These are phyloP conservation scores for Thuidium tamariscinum DNA, from an alignment of 225 moss, liverwort and hornwort species.

Conservation along the genomic window DNA sequence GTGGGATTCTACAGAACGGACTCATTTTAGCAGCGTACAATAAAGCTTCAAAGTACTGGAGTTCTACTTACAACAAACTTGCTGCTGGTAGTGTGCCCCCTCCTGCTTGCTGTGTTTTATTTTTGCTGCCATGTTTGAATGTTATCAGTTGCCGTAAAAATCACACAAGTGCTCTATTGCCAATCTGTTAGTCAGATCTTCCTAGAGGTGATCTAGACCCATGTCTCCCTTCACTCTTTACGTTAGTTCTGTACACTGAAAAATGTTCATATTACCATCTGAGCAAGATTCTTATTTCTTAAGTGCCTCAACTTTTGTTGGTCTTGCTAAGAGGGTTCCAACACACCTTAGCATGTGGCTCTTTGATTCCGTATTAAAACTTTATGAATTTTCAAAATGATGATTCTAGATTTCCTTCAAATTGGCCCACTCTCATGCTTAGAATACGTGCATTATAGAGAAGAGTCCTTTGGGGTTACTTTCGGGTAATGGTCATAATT, in stretches of 20 bases:
- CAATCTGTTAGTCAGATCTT: background rate
- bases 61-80: conserved; percentile 33
- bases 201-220: background rate
- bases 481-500: background rate
- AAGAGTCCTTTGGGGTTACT: background rate
- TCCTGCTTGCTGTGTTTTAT: background rate
- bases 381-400: background rate
- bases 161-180: background rate
- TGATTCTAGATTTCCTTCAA: background rate
- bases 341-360: background rate
- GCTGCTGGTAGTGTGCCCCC: conserved; percentile 23
- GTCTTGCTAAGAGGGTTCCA: background rate
- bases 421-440: background rate
- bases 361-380: too few relatives aligned
- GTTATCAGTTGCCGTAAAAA: background rate
- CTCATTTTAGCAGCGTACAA: conserved; percentile 43
- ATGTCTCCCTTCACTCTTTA: background rate
- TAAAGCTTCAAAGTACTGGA: conserved; percentile 21
- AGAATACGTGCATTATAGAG: background rate
- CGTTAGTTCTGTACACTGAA: background rate
- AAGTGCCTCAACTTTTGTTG: background rate
- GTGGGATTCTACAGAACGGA: conserved; percentile 19
- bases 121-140: background rate
- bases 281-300: background rate
- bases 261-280: background rate